Percentiles rank a stretch among this genome's conserved stretches.
Conservation (phyloP, 345 rosid species). For the Arabidopsis arenosa region DNA sequence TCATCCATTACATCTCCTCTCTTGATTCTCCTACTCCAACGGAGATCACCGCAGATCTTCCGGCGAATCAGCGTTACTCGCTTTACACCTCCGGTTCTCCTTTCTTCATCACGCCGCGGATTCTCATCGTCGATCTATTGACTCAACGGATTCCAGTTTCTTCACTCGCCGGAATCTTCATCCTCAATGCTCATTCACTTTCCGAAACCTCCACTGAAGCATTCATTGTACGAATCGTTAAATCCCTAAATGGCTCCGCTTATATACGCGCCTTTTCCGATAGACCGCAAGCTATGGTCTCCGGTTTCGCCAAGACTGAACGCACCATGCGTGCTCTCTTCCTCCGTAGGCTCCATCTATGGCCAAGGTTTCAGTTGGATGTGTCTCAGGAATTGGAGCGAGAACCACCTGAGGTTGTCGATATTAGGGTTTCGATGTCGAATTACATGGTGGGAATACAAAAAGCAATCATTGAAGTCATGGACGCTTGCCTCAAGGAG, state of each 20-base stretch:
- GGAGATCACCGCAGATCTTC: slow-evolving; percentile 86
- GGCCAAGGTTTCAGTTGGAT: slow-evolving; percentile 98
- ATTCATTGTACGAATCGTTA: slow-evolving; percentile 82
- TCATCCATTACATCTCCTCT: slow-evolving; percentile 53
- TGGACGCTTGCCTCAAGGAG: slow-evolving; percentile 97
- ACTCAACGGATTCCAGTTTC: slow-evolving; percentile 64
- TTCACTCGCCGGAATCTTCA: slow-evolving; percentile 63
- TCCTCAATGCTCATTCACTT: slow-evolving; percentile 71
- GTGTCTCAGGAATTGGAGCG: slow-evolving; percentile 87
- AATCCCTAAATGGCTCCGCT: slow-evolving; percentile 55
- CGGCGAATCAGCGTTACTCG: slow-evolving; percentile 71
- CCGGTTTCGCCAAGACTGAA: slow-evolving; percentile 94
- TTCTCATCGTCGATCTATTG: slow-evolving; percentile 89
- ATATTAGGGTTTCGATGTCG: slow-evolving; percentile 83
- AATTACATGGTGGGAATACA: slow-evolving; percentile 89
- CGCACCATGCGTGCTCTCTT: slow-evolving; percentile 79
- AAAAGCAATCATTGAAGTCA: slow-evolving; percentile 82
- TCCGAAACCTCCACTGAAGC: slow-evolving; percentile 88
- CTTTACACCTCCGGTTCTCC: slow-evolving; percentile 78
- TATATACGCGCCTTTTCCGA: slow-evolving; percentile 78
- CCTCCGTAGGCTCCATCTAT: slow-evolving; percentile 68
- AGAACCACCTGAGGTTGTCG: slow-evolving; percentile 85
- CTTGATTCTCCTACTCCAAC: slow-evolving; percentile 49
- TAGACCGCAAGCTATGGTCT: slow-evolving; percentile 82
- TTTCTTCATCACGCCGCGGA: slow-evolving; percentile 81